These are phyloP conservation scores for Calonectria henricotiae DNA, from an alignment of 2,329 filamentous ascomycete species.

Conservation along the genomic window DNA sequence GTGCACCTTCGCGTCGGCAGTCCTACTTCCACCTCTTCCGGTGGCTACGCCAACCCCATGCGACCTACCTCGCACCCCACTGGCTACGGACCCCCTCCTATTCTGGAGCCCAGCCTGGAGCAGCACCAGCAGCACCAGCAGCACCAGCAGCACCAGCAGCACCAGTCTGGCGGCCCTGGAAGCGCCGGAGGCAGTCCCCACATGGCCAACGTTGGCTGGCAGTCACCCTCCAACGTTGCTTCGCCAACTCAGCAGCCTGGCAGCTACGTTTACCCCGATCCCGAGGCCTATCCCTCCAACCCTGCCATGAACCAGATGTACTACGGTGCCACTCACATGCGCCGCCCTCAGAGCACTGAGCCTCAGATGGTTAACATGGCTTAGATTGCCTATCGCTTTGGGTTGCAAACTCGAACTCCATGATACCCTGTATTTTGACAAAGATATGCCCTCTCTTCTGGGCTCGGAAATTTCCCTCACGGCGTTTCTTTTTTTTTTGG, in stretches of 20 bases:
- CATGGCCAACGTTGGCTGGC: constrained; percentile 87
- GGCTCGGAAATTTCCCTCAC: constrained; percentile 40
- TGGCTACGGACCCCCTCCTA: constrained; percentile 86
- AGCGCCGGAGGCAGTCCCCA: constrained; percentile 91
- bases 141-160: constrained; percentile 63
- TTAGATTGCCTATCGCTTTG: constrained; percentile 49
- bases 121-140: constrained; percentile 61
- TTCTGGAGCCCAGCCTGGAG: constrained; percentile 85
- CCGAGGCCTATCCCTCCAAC: constrained; percentile 79
- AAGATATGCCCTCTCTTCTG: constrained; percentile 36
- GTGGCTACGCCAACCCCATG: constrained; percentile 67
- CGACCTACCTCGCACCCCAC: constrained; percentile 89
- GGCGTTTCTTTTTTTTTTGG: constrained; percentile 42
- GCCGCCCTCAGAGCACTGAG: constrained; percentile 83
- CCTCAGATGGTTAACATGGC: constrained; percentile 67
- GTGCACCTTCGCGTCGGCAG: constrained; percentile 85
- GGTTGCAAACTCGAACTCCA: constrained; percentile 36
- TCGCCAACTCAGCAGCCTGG: constrained; percentile 80
- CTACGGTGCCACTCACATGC: constrained; percentile 79
- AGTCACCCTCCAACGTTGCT: constrained; percentile 83
- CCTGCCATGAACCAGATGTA: constrained; percentile 79
- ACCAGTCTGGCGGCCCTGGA: constrained; percentile 72
- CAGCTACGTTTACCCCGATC: constrained; percentile 86
- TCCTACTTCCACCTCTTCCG: constrained; percentile 78
- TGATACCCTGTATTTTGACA: constrained; percentile 49